Conservation (phyloP, 2,329 filamentous ascomycete species). For the Pseudogymnoascus pannorum region DNA sequence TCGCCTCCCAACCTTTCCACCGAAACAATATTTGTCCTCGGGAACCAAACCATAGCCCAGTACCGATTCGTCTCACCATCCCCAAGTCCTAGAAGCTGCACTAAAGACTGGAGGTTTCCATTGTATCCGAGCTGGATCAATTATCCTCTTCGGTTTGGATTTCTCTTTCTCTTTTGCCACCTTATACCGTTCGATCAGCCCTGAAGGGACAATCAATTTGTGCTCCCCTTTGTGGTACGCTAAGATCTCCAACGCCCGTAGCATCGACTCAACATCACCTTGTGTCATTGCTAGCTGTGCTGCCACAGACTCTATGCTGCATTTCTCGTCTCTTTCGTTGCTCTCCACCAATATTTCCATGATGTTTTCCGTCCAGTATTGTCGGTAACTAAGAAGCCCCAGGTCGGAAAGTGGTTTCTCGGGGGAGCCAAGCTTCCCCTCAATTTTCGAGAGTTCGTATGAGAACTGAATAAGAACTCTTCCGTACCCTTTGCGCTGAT, state of each 20-base stretch:
- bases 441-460: constrained; percentile 92
- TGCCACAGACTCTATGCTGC: constrained; percentile 81
- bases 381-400: constrained; percentile 85
- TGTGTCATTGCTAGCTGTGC: constrained; percentile 86
- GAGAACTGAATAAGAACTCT: constrained; percentile 93
- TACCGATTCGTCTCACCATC: constrained; percentile 55
- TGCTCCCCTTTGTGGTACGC: constrained; percentile 94
- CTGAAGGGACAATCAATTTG: constrained; percentile 86
- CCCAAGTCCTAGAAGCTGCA: constrained; percentile 86
- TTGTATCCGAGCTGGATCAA: constrained; percentile 71
- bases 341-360: constrained; percentile 75
- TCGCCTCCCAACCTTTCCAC: background rate
- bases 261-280: constrained; percentile 88
- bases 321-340: constrained; percentile 60
- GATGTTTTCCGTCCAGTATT: constrained; percentile 96
- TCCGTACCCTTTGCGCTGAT: constrained; percentile 90
- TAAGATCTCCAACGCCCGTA: constrained; percentile 91
- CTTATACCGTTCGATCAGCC: constrained; percentile 58
- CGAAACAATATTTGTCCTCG: background rate
- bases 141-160: constrained; percentile 65
- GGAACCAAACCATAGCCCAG: background rate
- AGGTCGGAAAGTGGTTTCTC: constrained; percentile 95
- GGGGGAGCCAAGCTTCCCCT: constrained; percentile 89
- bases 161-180: constrained; percentile 72
- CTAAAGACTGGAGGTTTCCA: constrained; percentile 98